Evolutionary conservation across 1,284 basidiomycete species (phyloP), one percentile per base, ranked within the genome.

Genomic region (Pseudozyma pruni): DNA sequence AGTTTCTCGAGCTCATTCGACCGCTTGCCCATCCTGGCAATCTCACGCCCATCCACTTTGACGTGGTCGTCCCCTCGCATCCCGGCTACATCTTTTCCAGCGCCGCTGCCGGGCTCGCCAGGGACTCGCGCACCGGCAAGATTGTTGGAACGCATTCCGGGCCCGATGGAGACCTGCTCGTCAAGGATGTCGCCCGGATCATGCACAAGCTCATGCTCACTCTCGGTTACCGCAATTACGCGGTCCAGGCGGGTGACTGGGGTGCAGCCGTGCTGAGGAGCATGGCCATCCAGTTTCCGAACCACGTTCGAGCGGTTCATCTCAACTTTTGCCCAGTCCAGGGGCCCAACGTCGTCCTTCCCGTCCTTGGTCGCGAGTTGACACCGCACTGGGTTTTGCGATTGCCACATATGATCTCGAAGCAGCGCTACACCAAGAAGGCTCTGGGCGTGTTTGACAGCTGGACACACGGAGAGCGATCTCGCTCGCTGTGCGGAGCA

Each of bases 1-100:
- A 83, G 45, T 82, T 81, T 37, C 32, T 75, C 34, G 64, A 79
- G 3, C 57, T 72, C 10, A 72, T 81, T 59, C 76, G 78, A 52
- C 56, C 76, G 17, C 75, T 83, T 8, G 78, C 75, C 0, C 55
- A 68, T 19, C 81, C 82, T 0, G 74, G 72, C 16, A 64, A 60
- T 19, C 23, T 61, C 35, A 56, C 53, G 22, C 56, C 49, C 0
- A 31, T 58, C 3, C 62, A 61, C 25, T 83, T 83, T 40, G 73
- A 82, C 45, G 72, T 83, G 11, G 71, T 83, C 19, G 74, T 76
- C 3, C 80, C 82, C 2, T 80, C 74, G 25, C 69, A 79, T 37
- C 75, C 80, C 0, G 83, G 83, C 14, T 83, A 81, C 55, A 57
- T 66, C 6, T 79, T 70, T 32, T 74, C 72, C 2, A 55, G 55